Percentiles rank a stretch among this genome's conserved stretches.
Evolutionary conservation across 2,329 filamentous ascomycete species (phyloP).

Genomic region (Diaporthe sp.): DNA sequence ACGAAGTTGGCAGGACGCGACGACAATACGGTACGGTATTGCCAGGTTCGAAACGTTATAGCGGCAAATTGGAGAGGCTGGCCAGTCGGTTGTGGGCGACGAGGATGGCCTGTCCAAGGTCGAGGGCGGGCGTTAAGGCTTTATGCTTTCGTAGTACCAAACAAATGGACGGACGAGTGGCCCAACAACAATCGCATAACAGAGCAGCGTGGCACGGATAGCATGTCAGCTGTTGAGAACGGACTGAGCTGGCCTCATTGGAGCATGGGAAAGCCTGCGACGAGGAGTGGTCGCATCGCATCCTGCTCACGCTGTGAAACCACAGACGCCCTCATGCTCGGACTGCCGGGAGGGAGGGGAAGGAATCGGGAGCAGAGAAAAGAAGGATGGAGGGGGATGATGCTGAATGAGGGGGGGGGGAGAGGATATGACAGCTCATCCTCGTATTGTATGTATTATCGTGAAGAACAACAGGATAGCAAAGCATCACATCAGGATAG

Average conservation of each 20-base stretch:
- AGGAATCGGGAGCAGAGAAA: too few species aligned
- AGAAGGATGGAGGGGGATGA: background rate
- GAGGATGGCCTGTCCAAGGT: conserved; percentile 26
- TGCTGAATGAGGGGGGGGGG: background rate
- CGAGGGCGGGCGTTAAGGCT: background rate
- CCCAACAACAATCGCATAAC: background rate
- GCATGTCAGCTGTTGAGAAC: background rate
- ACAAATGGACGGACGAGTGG: background rate
- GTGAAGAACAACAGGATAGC: background rate
- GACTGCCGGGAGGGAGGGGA: conserved; percentile 6
- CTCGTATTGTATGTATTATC: conserved; percentile 8
- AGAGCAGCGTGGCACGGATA: background rate
- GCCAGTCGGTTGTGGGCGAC: background rate
- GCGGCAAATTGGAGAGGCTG: conserved; percentile 13
- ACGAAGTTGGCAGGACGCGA: conserved; percentile 3
- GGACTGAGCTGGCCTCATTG: conserved; percentile 11
- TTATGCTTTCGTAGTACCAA: background rate
- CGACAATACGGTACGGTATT: conserved; percentile 4
- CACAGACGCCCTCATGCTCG: conserved; percentile 8
- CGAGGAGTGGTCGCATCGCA: conserved; percentile 7
- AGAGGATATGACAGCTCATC: conserved; percentile 14
- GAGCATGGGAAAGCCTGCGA: conserved; percentile 5
- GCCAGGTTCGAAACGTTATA: conserved; percentile 18
- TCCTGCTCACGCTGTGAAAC: conserved; percentile 20
- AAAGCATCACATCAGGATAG: background rate